Evolutionary conservation across 768 basidiomycete species (phyloP).

Genomic region (Fomitopsis serialis): DNA sequence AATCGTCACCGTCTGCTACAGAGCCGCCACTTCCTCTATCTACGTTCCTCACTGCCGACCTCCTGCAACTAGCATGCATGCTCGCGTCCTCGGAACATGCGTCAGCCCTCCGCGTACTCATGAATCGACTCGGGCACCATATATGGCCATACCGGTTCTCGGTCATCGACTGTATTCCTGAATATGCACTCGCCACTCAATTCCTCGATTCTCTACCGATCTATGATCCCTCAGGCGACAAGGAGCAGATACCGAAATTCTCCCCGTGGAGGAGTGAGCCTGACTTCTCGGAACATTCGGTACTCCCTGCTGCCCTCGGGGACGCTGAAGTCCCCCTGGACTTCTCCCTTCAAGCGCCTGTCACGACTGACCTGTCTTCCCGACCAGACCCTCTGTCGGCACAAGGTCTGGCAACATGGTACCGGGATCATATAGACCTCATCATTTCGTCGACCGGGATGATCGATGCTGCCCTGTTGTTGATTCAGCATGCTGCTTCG

Average conservation of each 20-base stretch:
- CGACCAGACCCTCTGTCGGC: conserved; percentile 33
- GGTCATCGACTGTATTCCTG: conserved; percentile 72
- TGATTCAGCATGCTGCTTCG: conserved; percentile 84
- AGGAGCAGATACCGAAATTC: conserved; percentile 31
- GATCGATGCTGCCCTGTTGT: conserved; percentile 70
- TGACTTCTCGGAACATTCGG: conserved; percentile 55
- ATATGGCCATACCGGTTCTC: conserved; percentile 68
- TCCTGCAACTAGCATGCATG: conserved; percentile 54
- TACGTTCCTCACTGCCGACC: conserved; percentile 54
- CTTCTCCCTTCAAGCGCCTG: background rate
- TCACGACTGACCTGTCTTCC: background rate
- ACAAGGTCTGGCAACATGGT: conserved; percentile 67
- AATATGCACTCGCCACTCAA: conserved; percentile 58
- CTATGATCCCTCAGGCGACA: conserved; percentile 42
- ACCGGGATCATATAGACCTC: conserved; percentile 53
- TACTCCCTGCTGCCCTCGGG: conserved; percentile 38
- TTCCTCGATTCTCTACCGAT: conserved; percentile 61
- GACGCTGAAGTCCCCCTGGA: conserved; percentile 18
- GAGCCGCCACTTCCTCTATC: conserved; percentile 50
- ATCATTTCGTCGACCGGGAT: conserved; percentile 68
- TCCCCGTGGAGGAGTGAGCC: conserved; percentile 44
- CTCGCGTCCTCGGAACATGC: conserved; percentile 64
- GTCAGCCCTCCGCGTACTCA: conserved; percentile 50
- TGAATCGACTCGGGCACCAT: conserved; percentile 45
- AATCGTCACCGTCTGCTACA: conserved; percentile 8